These are phyloP conservation scores for Ziziphus jujuba DNA, from an alignment of 306 rosid genomes.

Conservation along the genomic window DNA sequence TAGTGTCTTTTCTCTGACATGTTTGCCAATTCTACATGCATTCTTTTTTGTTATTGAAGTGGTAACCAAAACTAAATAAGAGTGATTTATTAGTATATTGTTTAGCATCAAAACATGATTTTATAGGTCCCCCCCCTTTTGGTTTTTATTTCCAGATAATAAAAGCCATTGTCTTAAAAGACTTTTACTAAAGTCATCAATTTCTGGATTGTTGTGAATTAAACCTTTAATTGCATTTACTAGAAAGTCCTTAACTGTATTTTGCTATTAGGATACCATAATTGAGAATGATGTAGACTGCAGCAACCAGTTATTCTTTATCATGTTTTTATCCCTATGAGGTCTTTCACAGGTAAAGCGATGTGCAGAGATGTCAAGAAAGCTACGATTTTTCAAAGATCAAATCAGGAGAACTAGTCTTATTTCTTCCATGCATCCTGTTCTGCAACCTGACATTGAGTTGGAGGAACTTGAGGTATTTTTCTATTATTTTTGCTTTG, in stretches of 20 bases:
- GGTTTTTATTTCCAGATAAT: background rate
- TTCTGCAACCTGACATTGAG: conserved; percentile 68
- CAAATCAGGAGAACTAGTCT: conserved; percentile 87
- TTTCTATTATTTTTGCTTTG: conserved; percentile 24
- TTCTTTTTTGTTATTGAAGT: background rate
- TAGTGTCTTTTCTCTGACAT: conserved; percentile 6
- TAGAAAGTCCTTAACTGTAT: conserved; percentile 7
- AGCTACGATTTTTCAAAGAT: conserved; percentile 86
- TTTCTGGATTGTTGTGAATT: conserved; percentile 13
- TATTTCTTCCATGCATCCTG: conserved; percentile 53
- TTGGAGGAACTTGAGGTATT: conserved; percentile 89
- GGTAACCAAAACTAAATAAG: background rate
- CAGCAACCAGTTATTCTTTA: conserved; percentile 11
- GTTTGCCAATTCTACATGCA: background rate
- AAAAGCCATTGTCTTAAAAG: conserved; percentile 7
- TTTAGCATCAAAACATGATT: conserved; percentile 1
- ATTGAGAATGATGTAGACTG: conserved; percentile 14
- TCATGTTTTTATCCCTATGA: conserved; percentile 19
- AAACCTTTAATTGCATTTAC: background rate
- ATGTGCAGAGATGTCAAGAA: conserved; percentile 98
- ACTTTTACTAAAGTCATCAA: background rate
- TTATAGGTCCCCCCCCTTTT: background rate
- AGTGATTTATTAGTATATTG: background rate
- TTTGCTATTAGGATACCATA: background rate
- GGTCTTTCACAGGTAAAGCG: conserved; percentile 76